phyloP scores from a whole-genome alignment of 768 basidiomycete genomes.

The Podaxis mareebaensis region DNA sequence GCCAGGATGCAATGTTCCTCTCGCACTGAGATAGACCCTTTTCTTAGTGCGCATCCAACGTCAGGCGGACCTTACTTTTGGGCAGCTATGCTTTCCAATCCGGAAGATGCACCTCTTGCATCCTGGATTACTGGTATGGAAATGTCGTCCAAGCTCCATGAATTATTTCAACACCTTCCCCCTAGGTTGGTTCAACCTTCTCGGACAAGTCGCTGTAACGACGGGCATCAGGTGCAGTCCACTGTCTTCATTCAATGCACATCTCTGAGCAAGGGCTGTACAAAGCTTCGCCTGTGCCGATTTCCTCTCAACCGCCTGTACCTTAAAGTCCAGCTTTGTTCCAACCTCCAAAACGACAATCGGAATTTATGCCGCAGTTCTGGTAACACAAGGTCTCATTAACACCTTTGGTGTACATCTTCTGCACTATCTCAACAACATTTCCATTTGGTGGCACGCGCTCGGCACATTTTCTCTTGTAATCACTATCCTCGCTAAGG shows the following conservation, averaged over 20 bases:
- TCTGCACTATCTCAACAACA: conserved; percentile 67
- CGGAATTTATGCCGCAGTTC: conserved; percentile 67
- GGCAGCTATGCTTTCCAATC: conserved; percentile 73
- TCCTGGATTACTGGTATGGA: conserved; percentile 66
- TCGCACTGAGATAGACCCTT: not conserved
- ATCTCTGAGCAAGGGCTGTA: conserved; percentile 25
- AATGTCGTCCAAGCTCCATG: not conserved
- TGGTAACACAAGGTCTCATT: conserved; percentile 66
- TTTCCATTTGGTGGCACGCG: conserved; percentile 76
- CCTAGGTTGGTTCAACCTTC: conserved; percentile 67
- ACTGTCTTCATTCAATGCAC: conserved; percentile 39
- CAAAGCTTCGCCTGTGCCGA: conserved; percentile 63
- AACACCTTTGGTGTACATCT: conserved; percentile 75
- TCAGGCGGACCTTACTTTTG: conserved; percentile 79
- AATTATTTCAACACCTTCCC: not conserved
- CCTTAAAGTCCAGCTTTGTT: conserved; percentile 58
- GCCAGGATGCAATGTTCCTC: too few relatives aligned
- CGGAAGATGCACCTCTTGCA: conserved; percentile 57
- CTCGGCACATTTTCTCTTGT: conserved; percentile 67
- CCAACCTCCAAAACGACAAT: conserved; percentile 61
- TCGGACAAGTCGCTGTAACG: conserved; percentile 77
- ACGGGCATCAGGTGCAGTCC: conserved; percentile 63
- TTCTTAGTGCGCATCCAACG: conserved; percentile 61
- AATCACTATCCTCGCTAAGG: conserved; percentile 69
- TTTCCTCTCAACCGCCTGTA: conserved; percentile 65